Conservation (phyloP, 805 yeast species). For the Candida nitratophila region DNA sequence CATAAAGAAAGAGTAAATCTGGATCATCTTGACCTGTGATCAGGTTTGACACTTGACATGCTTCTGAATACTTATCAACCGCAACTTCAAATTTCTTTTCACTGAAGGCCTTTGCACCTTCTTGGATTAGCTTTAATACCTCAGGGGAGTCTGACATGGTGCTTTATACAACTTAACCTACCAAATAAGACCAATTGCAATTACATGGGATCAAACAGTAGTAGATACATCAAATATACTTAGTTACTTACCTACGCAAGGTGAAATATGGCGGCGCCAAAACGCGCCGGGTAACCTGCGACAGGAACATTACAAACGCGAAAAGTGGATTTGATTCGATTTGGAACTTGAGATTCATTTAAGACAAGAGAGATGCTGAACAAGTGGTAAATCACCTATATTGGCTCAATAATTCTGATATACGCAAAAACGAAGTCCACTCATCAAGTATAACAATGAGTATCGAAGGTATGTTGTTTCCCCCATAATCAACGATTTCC, state of each 20-base stretch:
- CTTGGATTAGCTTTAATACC: constrained; percentile 41
- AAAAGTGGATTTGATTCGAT: neutral
- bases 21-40: constrained; percentile 61
- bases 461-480: constrained; percentile 15
- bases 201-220: too few relatives aligned
- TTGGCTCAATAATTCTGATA: too few relatives aligned
- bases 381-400: too few relatives aligned
- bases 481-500: too few relatives aligned
- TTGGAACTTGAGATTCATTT: too few relatives aligned
- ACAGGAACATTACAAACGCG: neutral
- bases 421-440: too few relatives aligned
- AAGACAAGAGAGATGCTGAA: too few relatives aligned
- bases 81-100: constrained; percentile 62
- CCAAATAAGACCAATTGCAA: too few relatives aligned
- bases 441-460: constrained; percentile 5
- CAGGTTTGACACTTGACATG: constrained; percentile 51
- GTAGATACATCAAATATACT: too few relatives aligned
- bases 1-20: constrained; percentile 67
- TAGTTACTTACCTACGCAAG: too few relatives aligned
- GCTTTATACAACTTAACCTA: too few relatives aligned
- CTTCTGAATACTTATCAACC: constrained; percentile 61
- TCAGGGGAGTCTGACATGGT: constrained; percentile 28
- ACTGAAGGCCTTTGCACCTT: constrained; percentile 61
- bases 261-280: neutral
- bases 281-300: constrained; percentile 1